Percentiles rank a stretch among this genome's conserved stretches.
Evolutionary conservation across 2,329 filamentous ascomycete species (phyloP).

Genomic region (Penicillium sp.): DNA sequence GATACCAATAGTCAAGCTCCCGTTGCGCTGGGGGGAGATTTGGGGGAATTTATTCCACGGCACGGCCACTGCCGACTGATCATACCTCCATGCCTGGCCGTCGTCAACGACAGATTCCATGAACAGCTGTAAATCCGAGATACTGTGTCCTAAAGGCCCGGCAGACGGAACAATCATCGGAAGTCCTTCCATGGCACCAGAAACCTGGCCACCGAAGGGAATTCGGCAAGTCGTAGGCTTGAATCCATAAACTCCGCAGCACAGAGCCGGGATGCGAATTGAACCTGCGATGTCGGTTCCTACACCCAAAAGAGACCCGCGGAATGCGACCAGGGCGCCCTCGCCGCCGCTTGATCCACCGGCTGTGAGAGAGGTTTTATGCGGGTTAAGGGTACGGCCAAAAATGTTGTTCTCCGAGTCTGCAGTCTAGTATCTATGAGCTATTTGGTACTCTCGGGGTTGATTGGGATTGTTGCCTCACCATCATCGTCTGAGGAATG

Average conservation of each 20-base stretch:
- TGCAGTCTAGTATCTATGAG: slow-evolving; percentile 23
- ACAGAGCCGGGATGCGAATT: slow-evolving; percentile 42
- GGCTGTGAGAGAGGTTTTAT: slow-evolving; percentile 30
- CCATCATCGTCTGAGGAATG: slow-evolving; percentile 39
- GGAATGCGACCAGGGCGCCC: slow-evolving; percentile 41
- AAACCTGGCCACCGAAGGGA: slow-evolving; percentile 33
- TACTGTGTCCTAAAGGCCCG: slow-evolving; percentile 26
- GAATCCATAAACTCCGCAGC: slow-evolving; percentile 41
- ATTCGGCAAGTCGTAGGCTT: slow-evolving; percentile 39
- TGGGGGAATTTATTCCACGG: slow-evolving; percentile 50
- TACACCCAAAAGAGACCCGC: slow-evolving; percentile 40
- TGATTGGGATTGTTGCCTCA: slow-evolving; percentile 4
- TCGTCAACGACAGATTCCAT: slow-evolving; percentile 46
- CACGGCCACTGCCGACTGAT: slow-evolving; percentile 46
- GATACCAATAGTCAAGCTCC: slow-evolving; percentile 53
- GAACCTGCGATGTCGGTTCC: slow-evolving; percentile 44
- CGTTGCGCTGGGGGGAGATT: background rate
- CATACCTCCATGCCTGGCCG: slow-evolving; percentile 51
- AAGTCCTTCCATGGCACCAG: slow-evolving; percentile 22
- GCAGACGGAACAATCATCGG: slow-evolving; percentile 22
- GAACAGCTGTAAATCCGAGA: slow-evolving; percentile 28
- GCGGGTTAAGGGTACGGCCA: slow-evolving; percentile 34
- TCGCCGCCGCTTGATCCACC: slow-evolving; percentile 41
- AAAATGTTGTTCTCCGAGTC: slow-evolving; percentile 37
- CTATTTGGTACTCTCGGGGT: background rate